Evolutionary conservation across 176 grass and related monocot genomes (phyloP), one percentile per base, ranked within the genome.

Genomic region (Bromus sterilis): DNA sequence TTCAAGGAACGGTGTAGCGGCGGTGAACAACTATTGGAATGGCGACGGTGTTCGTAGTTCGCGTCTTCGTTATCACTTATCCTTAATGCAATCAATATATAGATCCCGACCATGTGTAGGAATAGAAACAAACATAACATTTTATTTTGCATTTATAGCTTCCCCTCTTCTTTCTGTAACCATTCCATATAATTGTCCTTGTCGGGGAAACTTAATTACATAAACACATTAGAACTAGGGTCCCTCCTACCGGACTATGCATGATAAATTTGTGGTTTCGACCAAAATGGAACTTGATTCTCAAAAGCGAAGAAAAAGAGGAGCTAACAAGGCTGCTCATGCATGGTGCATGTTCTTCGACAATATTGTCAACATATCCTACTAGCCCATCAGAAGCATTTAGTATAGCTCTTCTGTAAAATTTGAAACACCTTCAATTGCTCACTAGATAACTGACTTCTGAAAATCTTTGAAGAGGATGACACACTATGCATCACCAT

Each of bases 141-240:
- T 37, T 8, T 37, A 8, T 37, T 37, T 37, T 6, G 9, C 36
- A 37, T 40, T 10, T 40, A 40, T 40, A 40, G 37, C 11, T 40
- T 40, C 37, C 9, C 37, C 37, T 40, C 36, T 39, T 40, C 2
- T 40, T 40, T 11, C 37, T 40, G 11, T 40, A 7, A 11, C 1
- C 37, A 40, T 11, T 9, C 2, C 37, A 7, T 10, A 34, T 5
- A 40, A 40, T 2, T 9, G 1, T 40, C 37, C 9, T 11, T 40
- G 9, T 9, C 37, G 9, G 37, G 9, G 9, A 26, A 49, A 40
- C 83, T 64, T 86, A 48, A 33, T 89, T 89, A 85, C 87, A 81
- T 40, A 65, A 35, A 21, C 34, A 74, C 73, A 64, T 32, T 32
- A 29, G 13, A 33, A n/a, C 69, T 71, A 46, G 33, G 26, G 31